Evolutionary conservation across 2,329 filamentous ascomycete species (phyloP).

Genomic region (Ascochyta koolunga): DNA sequence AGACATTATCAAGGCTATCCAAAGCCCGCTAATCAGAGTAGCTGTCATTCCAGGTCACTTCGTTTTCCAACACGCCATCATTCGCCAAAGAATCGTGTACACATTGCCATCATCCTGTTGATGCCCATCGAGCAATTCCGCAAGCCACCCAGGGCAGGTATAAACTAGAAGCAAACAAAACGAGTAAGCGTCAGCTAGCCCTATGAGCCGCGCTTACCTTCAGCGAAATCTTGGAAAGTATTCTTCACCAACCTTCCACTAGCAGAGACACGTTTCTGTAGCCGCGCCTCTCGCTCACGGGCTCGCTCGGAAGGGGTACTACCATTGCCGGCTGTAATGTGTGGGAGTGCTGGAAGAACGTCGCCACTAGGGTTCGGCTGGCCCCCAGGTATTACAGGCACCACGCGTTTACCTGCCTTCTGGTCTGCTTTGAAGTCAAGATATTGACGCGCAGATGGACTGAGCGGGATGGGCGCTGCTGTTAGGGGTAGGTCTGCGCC

Average conservation of each 20-base stretch:
- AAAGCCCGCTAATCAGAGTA: constrained; percentile 3
- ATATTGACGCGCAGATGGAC: constrained; percentile 79
- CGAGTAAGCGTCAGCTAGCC: constrained; percentile 34
- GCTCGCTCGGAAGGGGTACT: constrained; percentile 47
- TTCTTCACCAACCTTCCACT: constrained; percentile 50
- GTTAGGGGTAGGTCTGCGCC: constrained; percentile 82
- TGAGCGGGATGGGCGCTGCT: constrained; percentile 82
- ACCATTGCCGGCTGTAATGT: constrained; percentile 51
- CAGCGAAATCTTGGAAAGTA: constrained; percentile 32
- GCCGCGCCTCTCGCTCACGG: constrained; percentile 43
- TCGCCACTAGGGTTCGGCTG: constrained; percentile 59
- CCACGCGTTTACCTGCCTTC: constrained; percentile 45
- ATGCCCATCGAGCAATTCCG: constrained; percentile 38
- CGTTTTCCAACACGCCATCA: constrained; percentile 3
- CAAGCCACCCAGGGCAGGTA: constrained; percentile 44
- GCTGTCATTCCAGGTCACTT: constrained; percentile 3
- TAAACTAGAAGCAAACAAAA: constrained; percentile 39
- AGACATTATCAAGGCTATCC: constrained; percentile 13
- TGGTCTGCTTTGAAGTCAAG: constrained; percentile 75
- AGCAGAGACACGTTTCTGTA: constrained; percentile 50
- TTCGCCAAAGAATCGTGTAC: not conserved
- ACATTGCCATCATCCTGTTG: constrained; percentile 30
- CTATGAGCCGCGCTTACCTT: constrained; percentile 47
- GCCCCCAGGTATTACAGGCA: constrained; percentile 56
- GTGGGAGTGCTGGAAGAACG: constrained; percentile 67